These are phyloP conservation scores for Phaeolepiota aurea DNA, from an alignment of 768 basidiomycete genomes.

Conservation along the genomic window DNA sequence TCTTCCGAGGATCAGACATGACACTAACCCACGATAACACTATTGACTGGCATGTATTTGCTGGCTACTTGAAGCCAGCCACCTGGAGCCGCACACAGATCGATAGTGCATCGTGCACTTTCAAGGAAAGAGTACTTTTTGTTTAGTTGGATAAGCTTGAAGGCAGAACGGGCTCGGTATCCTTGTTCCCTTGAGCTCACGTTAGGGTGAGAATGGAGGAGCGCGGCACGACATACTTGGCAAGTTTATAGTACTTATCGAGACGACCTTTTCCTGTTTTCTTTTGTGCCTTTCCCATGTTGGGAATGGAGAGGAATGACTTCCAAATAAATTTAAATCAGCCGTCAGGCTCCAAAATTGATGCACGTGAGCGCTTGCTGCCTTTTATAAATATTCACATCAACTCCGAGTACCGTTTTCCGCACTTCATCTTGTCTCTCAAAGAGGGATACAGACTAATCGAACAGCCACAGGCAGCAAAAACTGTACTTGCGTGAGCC, in stretches of 20 bases:
- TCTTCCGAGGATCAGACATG: neutral
- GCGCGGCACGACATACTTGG: slow-evolving; percentile 47
- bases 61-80: slow-evolving; percentile 98
- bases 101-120: slow-evolving; percentile 85
- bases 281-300: slow-evolving; percentile 79
- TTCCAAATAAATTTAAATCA: too few species aligned
- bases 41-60: slow-evolving; percentile 94
- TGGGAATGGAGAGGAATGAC: too few species aligned
- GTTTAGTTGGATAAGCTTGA: slow-evolving; percentile 98
- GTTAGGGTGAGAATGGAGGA: slow-evolving; percentile 4
- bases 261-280: slow-evolving; percentile 95
- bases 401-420: neutral
- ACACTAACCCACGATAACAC: slow-evolving; percentile 77
- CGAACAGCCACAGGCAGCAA: too few species aligned
- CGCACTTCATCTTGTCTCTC: too few species aligned
- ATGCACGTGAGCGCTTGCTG: too few species aligned
- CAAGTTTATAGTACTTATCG: slow-evolving; percentile 96
- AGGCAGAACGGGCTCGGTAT: slow-evolving; percentile 97
- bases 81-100: slow-evolving; percentile 97
- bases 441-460: too few species aligned
- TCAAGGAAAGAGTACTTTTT: slow-evolving; percentile 95
- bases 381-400: too few species aligned
- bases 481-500: too few species aligned
- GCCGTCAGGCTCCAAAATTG: too few species aligned
- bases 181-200: slow-evolving; percentile 79